Percentiles rank a stretch among this genome's conserved stretches.
phyloP scores from a whole-genome alignment of 192 early-diverging fungal genomes.

The Gigaspora rosea region DNA sequence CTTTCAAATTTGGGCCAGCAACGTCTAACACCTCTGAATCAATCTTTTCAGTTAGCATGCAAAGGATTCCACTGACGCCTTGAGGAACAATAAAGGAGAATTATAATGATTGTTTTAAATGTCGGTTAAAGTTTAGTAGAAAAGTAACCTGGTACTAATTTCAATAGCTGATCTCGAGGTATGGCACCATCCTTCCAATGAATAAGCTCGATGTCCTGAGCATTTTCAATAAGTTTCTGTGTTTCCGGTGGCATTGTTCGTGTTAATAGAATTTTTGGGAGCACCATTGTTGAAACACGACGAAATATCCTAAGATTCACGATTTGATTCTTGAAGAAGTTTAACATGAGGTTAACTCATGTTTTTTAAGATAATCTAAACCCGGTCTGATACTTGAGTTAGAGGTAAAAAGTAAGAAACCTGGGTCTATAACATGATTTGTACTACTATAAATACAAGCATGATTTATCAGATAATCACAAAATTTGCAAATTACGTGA shows the following conservation, averaged over 20 bases:
- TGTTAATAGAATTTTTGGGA: slow-evolving; percentile 48
- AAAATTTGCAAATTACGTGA: too few species aligned
- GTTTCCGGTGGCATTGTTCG: slow-evolving; percentile 49
- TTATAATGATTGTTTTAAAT: background rate
- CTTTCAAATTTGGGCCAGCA: slow-evolving; percentile 65
- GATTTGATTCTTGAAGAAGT: too few species aligned
- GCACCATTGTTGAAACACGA: background rate
- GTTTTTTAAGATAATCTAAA: too few species aligned
- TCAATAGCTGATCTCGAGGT: slow-evolving; percentile 51
- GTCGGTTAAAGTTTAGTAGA: too few species aligned
- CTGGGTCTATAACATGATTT: too few species aligned
- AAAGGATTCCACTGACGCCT: slow-evolving; percentile 61
- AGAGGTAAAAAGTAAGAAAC: too few species aligned
- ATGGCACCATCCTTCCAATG: slow-evolving; percentile 62
- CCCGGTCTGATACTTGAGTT: too few species aligned
- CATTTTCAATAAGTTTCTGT: slow-evolving; percentile 49
- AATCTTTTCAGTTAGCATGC: slow-evolving; percentile 74
- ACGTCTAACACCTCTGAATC: slow-evolving; percentile 68
- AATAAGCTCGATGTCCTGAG: slow-evolving; percentile 50
- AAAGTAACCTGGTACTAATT: slow-evolving; percentile 42
- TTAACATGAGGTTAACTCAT: too few species aligned
- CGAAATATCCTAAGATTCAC: too few species aligned
- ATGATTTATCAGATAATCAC: too few species aligned
- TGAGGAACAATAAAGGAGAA: slow-evolving; percentile 8
- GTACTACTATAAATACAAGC: too few species aligned